A percentile compares a stretch with the other conserved stretches of the same genome.
These are phyloP conservation scores for Eucalyptus leucophloia DNA, from an alignment of 345 rosid genomes.

Conservation along the genomic window DNA sequence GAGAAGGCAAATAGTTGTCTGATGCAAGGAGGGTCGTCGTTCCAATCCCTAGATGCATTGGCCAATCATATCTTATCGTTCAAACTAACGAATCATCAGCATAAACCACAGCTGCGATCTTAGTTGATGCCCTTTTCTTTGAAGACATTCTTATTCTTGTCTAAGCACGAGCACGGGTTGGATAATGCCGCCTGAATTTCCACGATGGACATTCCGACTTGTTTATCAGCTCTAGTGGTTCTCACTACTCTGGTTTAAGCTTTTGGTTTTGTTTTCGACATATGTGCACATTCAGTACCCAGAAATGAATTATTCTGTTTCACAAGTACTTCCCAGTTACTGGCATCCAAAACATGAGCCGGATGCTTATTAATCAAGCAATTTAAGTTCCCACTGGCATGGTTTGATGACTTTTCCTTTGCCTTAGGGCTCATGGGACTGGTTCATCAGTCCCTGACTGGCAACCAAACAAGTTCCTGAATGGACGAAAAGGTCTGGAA, in stretches of 20 bases:
- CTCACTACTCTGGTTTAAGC: background rate
- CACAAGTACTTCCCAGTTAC: background rate
- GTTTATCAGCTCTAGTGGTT: background rate
- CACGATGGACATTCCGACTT: background rate
- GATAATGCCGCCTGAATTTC: background rate
- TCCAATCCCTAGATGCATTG: constrained; percentile 16
- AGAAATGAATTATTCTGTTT: background rate
- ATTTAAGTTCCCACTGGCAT: background rate
- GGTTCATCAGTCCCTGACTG: background rate
- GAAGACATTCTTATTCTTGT: background rate
- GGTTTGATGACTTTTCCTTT: background rate
- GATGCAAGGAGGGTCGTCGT: constrained; percentile 26
- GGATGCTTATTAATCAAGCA: background rate
- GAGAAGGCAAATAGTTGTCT: constrained; percentile 18
- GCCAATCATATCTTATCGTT: constrained; percentile 8
- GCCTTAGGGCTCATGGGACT: background rate
- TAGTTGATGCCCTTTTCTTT: background rate
- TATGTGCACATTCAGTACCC: background rate
- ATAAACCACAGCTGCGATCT: background rate
- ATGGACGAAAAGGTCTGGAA: background rate
- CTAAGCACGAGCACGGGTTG: background rate
- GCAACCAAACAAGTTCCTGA: background rate
- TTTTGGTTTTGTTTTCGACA: background rate
- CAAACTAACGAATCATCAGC: background rate
- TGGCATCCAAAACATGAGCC: background rate